Base-by-base conservation (phyloP, 805 yeast species). In the Pichia deserticola region DNA sequence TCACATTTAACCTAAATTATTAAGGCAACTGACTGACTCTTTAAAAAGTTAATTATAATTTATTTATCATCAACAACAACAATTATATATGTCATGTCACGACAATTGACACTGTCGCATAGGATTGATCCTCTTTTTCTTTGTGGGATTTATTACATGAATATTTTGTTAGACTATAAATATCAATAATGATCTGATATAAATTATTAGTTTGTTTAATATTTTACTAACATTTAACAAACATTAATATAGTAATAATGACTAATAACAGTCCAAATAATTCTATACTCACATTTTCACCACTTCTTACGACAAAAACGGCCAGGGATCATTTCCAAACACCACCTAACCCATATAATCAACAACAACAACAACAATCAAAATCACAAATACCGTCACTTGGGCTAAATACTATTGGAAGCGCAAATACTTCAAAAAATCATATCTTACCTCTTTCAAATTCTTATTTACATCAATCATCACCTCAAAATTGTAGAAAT, bases 201-300 rank as follows among this genome's bases (percentile, higher is more conserved):
- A 32, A 40, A 40, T 27, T 15, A 35, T 35, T 4, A n/a, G 12
- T 36, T n/a, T 5, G 9, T n/a, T n/a, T 11, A 20, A 20, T 20
- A 20, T 20, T 20, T 20, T 20, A 2, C 3, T 20, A 20, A 20
- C 20, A 2, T 20, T 20, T 20, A 20, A 20, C 2, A 2, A 20
- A 20, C 20, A 20, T 20, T 3, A 20, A 20, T 2, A 20, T 20
- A 20, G 20, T 20, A 20, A 20, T 20, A 20, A 61, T 64, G 66
- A 46, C 64, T 3, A 50, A 55, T 3, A 62, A 63, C 38, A 63
- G 67, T 28, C 90, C 84, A 56, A 85, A 82, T 61, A 83, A 78
- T 54, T 84, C 92, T 1, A 84, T 89, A 5, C 65, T 86, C 44
- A 83, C 83, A 30, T 84, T 86, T 30, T 84, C 90, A 4, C 92